A percentile compares a stretch with the other conserved stretches of the same genome.
phyloP scores from a whole-genome alignment of 306 rosid species.

The Prinsepia uniflora region DNA sequence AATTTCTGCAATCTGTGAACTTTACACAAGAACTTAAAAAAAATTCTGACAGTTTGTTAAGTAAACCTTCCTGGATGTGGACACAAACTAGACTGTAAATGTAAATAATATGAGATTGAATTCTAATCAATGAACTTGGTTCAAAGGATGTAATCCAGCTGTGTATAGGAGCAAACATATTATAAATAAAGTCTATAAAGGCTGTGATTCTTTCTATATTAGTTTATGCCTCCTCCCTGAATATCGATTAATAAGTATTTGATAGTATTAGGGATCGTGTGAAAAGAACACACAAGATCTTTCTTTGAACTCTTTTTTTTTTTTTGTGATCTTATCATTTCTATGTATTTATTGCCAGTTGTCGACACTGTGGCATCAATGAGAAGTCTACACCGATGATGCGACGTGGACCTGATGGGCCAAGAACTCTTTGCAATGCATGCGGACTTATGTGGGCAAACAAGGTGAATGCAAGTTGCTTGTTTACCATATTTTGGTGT shows the following conservation, averaged over 20 bases:
- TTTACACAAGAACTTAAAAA: not conserved
- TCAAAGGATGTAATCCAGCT: no score
- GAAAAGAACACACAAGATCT: not conserved
- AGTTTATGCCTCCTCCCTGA: not conserved
- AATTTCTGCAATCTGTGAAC: not conserved
- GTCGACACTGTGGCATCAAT: conserved; percentile 70
- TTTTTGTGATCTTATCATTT: conserved; percentile 12
- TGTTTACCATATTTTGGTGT: not conserved
- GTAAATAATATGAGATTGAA: no score
- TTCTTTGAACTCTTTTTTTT: conserved; percentile 7
- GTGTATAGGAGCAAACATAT: no score
- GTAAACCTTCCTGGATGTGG: not conserved
- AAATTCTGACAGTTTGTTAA: not conserved
- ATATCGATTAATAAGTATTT: not conserved
- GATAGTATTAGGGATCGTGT: not conserved
- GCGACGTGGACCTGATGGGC: conserved; percentile 87
- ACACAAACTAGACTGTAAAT: not conserved
- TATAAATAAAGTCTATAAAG: no score
- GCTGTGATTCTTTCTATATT: no score
- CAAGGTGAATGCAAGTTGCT: conserved; percentile 44
- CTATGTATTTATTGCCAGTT: conserved; percentile 36
- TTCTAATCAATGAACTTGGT: no score
- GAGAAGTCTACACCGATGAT: conserved; percentile 75
- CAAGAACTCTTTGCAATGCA: conserved; percentile 80
- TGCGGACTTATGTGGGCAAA: conserved; percentile 92